These are phyloP conservation scores for Mrakia hoshinonis DNA, from an alignment of 768 basidiomycete genomes.

Conservation along the genomic window DNA sequence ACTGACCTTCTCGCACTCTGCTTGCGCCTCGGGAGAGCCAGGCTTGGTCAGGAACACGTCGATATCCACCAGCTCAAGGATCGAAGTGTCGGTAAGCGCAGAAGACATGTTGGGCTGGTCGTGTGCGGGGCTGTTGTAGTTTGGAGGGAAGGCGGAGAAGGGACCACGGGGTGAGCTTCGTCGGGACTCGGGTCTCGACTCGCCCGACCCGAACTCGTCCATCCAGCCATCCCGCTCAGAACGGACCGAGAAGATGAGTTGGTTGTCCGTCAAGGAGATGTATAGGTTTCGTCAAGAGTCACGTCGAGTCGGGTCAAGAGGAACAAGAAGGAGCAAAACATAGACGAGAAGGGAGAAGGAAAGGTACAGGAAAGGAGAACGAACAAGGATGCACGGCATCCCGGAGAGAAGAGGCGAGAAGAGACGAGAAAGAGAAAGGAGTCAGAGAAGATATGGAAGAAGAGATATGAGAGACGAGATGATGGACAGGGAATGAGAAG, in stretches of 20 bases:
- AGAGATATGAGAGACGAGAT: background rate
- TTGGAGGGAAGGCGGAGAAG: too few relatives aligned
- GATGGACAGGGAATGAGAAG: too few relatives aligned
- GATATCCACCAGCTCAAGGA: slow-evolving; percentile 33
- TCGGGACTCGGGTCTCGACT: too few relatives aligned
- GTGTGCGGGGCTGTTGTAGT: too few relatives aligned
- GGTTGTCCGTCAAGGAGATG: background rate
- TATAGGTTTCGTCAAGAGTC: background rate
- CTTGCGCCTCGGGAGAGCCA: slow-evolving; percentile 25
- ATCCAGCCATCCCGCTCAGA: too few relatives aligned
- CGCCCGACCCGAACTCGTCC: too few relatives aligned
- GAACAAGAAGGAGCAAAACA: too few relatives aligned
- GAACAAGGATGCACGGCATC: background rate
- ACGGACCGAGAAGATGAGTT: background rate
- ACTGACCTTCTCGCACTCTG: slow-evolving; percentile 29
- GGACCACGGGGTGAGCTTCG: too few relatives aligned
- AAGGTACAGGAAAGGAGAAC: background rate
- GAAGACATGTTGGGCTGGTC: background rate
- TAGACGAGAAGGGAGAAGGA: background rate
- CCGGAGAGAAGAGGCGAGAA: background rate
- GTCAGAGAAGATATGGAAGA: background rate
- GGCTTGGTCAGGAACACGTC: slow-evolving; percentile 35
- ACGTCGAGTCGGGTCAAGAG: background rate
- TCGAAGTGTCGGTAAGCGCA: slow-evolving; percentile 14
- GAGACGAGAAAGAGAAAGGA: background rate